These are phyloP conservation scores for Botryotinia convoluta DNA, from an alignment of 2,329 filamentous ascomycete genomes.

Conservation along the genomic window DNA sequence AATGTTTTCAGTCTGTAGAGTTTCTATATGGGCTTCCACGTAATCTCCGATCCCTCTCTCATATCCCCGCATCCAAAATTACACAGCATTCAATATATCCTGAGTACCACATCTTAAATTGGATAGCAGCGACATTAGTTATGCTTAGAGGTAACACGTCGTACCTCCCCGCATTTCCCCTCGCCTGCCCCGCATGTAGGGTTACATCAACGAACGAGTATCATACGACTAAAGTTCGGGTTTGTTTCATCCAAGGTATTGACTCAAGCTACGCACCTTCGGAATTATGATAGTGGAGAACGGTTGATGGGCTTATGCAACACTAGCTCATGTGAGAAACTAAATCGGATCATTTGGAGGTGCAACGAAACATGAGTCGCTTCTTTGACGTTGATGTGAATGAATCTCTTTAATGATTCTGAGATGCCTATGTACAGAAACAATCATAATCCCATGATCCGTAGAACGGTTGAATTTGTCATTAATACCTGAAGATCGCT, in stretches of 20 bases:
- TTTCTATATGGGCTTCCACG: too few species aligned
- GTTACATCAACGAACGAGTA: not conserved
- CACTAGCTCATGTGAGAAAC: not conserved
- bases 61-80: not conserved
- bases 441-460: accelerated
- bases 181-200: not conserved
- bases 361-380: not conserved
- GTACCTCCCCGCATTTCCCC: not conserved
- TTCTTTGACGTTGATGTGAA: not conserved
- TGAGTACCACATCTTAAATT: not conserved
- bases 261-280: not conserved
- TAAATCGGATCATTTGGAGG: not conserved
- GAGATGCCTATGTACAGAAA: not conserved
- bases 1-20: not conserved
- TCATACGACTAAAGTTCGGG: not conserved
- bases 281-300: not conserved
- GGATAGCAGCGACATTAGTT: not conserved
- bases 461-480: accelerated
- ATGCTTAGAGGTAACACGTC: not conserved
- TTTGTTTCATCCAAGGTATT: not conserved
- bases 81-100: not conserved
- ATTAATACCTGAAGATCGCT: too few species aligned
- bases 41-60: not conserved
- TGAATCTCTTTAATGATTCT: not conserved
- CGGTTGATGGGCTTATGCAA: not conserved